Base-by-base conservation (phyloP, 2,329 filamentous ascomycete genomes). In the Harringtonia lauricola region DNA sequence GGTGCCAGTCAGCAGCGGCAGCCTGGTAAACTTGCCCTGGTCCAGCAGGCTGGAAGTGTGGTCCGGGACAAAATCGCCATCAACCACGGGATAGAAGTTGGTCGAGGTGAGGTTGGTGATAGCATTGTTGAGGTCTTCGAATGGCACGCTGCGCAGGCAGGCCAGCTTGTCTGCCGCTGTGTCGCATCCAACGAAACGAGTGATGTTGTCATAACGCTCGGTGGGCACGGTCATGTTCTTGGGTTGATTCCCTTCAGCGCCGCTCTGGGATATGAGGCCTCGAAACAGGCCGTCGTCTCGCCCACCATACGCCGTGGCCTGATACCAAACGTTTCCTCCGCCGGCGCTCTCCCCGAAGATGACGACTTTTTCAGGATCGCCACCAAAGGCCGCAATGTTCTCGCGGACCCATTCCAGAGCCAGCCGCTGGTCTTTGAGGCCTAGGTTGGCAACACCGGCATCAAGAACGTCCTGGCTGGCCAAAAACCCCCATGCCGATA, bases 321-420 rank as follows among this genome's bases (percentile, higher is more conserved):
- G 72, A 37, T 61, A 59, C 4, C 67, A 67, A 2, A 76, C 63
- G 4, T 63, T 67, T 36, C 64, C 65, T 38, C 59, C 70, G 17
- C 72, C 72, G 1, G 72, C 71, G 3, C 65, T 70, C 57, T 76
- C 69, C 24, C 70, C 72, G 61, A 65, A 74, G 34, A 74, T 57
- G 1, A 68, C 74, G 18, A 74, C 67, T 43, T 66, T 64, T 2
- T 52, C 41, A 12, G 24, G 24, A 10, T 26, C 24, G 6, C 24
- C 24, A 26, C 24, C 24, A 26, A 26, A 26, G 6, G 24, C 59
- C 9, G 52, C 59, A 29, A 73, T 71, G 51, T 67, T 74, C 42
- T 67, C 66, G 41, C 67, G 65, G 30, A 74, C 56, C 70, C 70
- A 74, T 33, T 58, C 54, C 15, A 73, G 51, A 0, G 66, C 70